phyloP scores from a whole-genome alignment of 192 early-diverging fungal genomes.

The Geranomyces michiganensis region DNA sequence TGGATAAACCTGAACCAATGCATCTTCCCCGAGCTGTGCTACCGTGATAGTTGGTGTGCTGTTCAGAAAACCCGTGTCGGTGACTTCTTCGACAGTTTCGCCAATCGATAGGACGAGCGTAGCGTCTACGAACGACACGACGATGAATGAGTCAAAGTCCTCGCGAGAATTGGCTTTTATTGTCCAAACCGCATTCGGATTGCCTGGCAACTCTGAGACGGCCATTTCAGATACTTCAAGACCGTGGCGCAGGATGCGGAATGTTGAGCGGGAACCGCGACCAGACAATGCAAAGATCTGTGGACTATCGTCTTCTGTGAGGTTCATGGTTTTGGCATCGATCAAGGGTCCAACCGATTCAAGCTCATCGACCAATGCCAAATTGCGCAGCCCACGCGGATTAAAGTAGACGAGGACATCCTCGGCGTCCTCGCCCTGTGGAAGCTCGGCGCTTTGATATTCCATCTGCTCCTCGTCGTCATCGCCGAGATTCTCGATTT shows the following conservation, averaged over 20 bases:
- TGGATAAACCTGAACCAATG: slow-evolving; percentile 86
- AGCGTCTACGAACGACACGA: slow-evolving; percentile 90
- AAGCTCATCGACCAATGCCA: slow-evolving; percentile 90
- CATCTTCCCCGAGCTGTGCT: slow-evolving; percentile 82
- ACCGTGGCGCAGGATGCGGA: slow-evolving; percentile 90
- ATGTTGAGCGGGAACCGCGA: slow-evolving; percentile 73
- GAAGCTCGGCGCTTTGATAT: slow-evolving; percentile 71
- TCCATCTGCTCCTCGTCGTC: slow-evolving; percentile 82
- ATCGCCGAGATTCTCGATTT: slow-evolving; percentile 92
- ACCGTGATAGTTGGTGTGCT: slow-evolving; percentile 84
- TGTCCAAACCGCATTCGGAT: slow-evolving; percentile 91
- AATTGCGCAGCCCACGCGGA: slow-evolving; percentile 77
- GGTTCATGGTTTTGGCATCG: slow-evolving; percentile 82
- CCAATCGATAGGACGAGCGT: slow-evolving; percentile 92
- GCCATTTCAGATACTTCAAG: slow-evolving; percentile 92
- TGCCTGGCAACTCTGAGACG: slow-evolving; percentile 88
- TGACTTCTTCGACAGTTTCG: slow-evolving; percentile 89
- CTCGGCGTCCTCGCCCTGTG: slow-evolving; percentile 51
- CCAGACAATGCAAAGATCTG: slow-evolving; percentile 93
- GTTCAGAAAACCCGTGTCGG: slow-evolving; percentile 85
- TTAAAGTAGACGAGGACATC: slow-evolving; percentile 63
- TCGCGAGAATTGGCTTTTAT: slow-evolving; percentile 52
- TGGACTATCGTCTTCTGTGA: slow-evolving; percentile 89
- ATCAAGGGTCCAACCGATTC: slow-evolving; percentile 81
- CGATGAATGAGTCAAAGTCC: slow-evolving; percentile 79